Percentiles rank a stretch among this genome's conserved stretches.
These are phyloP conservation scores for Fusarium oligoseptatum DNA, from an alignment of 2,329 filamentous ascomycete genomes.

Conservation along the genomic window DNA sequence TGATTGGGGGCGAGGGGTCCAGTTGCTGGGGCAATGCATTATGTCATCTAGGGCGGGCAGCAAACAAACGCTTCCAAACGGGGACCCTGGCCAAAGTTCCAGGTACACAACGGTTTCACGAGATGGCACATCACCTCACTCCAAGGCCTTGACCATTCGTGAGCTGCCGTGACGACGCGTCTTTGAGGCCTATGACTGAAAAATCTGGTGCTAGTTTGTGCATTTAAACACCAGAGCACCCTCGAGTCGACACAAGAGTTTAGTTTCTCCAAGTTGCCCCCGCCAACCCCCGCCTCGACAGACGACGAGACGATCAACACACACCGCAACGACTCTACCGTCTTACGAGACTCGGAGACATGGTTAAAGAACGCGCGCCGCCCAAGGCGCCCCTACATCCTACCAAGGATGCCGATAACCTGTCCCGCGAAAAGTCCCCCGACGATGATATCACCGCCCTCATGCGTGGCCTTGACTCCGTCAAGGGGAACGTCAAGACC, in stretches of 20 bases:
- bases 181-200: constrained; percentile 3
- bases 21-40: constrained; percentile 46
- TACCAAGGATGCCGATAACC: constrained; percentile 48
- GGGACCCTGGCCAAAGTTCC: constrained; percentile 25
- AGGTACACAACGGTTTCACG: constrained; percentile 36
- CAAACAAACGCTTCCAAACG: constrained; percentile 30
- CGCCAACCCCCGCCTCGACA: constrained; percentile 7
- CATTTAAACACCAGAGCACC: constrained; percentile 39
- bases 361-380: constrained; percentile 63
- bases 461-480: constrained; percentile 47
- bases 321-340: constrained; percentile 19
- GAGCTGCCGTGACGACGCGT: constrained; percentile 19
- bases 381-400: constrained; percentile 60
- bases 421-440: constrained; percentile 45
- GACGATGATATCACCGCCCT: constrained; percentile 53
- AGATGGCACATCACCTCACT: constrained; percentile 30
- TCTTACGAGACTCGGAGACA: constrained; percentile 47
- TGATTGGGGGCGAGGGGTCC: constrained; percentile 3
- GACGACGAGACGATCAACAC: constrained; percentile 11
- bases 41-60: constrained; percentile 38
- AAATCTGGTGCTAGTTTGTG: constrained; percentile 37
- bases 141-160: constrained; percentile 22
- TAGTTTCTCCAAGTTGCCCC: constrained; percentile 31
- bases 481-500: constrained; percentile 42
- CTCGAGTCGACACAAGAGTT: constrained; percentile 34